Evolutionary conservation across 345 rosid genomes (phyloP), one percentile per base, ranked within the genome.

Genomic region (Eucalyptus cloeziana): DNA sequence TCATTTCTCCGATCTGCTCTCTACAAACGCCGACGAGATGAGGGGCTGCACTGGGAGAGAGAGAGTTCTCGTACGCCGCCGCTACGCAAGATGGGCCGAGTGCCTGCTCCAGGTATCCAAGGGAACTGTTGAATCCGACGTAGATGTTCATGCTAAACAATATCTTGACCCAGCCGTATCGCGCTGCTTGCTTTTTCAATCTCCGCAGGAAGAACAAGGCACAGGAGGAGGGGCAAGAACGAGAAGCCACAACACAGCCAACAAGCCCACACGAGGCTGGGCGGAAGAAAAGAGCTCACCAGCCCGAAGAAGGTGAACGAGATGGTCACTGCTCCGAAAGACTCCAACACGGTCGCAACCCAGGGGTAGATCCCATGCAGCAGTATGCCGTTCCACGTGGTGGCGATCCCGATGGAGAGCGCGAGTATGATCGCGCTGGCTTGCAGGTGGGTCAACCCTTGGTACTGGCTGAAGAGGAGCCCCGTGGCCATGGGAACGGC

Each of bases 121-220:
- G 31, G 2, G 31, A 60, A 60, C 69, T 27, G 69, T 60, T 60
- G 33, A 12, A 60, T 60, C 16, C 33, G 16, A 4, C 69, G 0
- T 12, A 2, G 8, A 3, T 60, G 31, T 62, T 27, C 33, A 13
- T 30, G 69, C 69, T 30, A 62, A 1, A 62, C 33, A 1, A 62
- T 0, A 27, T 7, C 8, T 62, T 11, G 4, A 12, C 0, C 71
- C 0, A 12, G 33, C 71, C 17, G 33, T 62, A 30, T 5, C 33
- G 8, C 33, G 17, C 71, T 62, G 17, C 71, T 62, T 17, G 1
- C 37, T 64, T 64, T 4, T 8, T 30, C 33, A 27, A 12, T 7
- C 16, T 1, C 15, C 31, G 16, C 1, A 3, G 31, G 69, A 62
- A 19, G 69, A 19, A 19, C 24, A 21, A 86, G 71, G 88, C 88